Percentiles rank a stretch among this genome's conserved stretches.
These are phyloP conservation scores for Vicia faba DNA, from an alignment of 306 rosid species.

Conservation along the genomic window DNA sequence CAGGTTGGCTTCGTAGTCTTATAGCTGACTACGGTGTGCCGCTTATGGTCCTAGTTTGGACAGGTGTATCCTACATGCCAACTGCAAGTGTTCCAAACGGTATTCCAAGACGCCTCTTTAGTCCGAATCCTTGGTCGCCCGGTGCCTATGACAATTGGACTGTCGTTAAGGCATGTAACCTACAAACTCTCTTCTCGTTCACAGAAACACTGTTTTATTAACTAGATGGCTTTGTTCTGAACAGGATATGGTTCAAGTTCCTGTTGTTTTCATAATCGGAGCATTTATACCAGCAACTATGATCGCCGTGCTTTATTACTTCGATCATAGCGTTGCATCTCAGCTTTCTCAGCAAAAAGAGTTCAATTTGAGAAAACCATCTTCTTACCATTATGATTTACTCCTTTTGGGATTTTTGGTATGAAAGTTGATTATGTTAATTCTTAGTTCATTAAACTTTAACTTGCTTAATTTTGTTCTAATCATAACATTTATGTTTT, in stretches of 20 bases:
- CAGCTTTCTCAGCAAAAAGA: constrained; percentile 97
- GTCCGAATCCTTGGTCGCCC: constrained; percentile 99
- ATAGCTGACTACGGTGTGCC: constrained; percentile 98
- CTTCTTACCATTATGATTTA: constrained; percentile 93
- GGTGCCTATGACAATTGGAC: constrained; percentile 99
- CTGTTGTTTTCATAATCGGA: constrained; percentile 80
- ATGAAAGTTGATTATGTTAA: constrained; percentile 28
- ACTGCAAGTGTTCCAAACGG: constrained; percentile 71
- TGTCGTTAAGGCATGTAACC: constrained; percentile 71
- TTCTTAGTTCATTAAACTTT: not conserved
- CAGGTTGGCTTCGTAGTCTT: constrained; percentile 90
- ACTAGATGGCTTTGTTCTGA: constrained; percentile 16
- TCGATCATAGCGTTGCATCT: constrained; percentile 97
- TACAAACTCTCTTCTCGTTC: constrained; percentile 10
- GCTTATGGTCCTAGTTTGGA: constrained; percentile 93
- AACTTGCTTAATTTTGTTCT: not conserved
- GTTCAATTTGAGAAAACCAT: constrained; percentile 92
- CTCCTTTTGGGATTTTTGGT: constrained; percentile 92
- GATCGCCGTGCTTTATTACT: constrained; percentile 97
- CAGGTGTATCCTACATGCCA: constrained; percentile 88
- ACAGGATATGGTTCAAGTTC: constrained; percentile 93
- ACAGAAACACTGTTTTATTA: constrained; percentile 6
- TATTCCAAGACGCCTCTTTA: constrained; percentile 87
- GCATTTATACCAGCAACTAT: constrained; percentile 97
- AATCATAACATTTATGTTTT: constrained; percentile 15